Evolutionary conservation across 192 early-diverging fungal genomes (phyloP), one percentile per base, ranked within the genome.

Genomic region (Coemansia umbellata): DNA sequence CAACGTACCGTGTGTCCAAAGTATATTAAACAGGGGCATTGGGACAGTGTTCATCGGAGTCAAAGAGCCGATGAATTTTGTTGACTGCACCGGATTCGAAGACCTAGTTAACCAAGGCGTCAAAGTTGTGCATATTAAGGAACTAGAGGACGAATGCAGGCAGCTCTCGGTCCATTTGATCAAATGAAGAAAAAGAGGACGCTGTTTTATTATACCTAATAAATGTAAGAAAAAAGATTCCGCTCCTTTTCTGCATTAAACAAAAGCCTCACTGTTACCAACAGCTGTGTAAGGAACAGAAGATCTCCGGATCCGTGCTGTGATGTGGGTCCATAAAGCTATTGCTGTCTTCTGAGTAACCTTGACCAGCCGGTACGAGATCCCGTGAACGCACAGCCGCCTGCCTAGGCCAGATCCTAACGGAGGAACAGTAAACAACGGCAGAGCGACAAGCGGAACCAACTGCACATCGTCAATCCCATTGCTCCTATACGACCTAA

Each of bases 61-160:
- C 2, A 63, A 55, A 19, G 96, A 99, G 60, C 96, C 96, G 8
- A 69, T 82, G 17, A 83, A 85, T 26, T 91, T 99, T 78, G 87
- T 97, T 14, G 8, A 62, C n/a, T 95, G 92, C 69, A 78, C 80
- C n/a, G 94, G 95, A 0, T 74, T 83, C 0, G 55, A 78, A 30
- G 51, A 85, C 14, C 73, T 99, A 55, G 24, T 61, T 7, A 49
- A 82, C 13, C 37, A 69, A 3, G 94, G 92, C 9, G 78, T 97
- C 5, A 40, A 74, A 2, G 92, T 97, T 0, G 74, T 84, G n/a
- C 65, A 82, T 37, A 59, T 98, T 9, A 74, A 74, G 0, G 85
- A 86, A 35, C 71, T 88, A 2, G 87, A 90, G 44, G 69, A 85
- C 8, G 74, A 81, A 61, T 92, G 91, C 61, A 60, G 82, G 23